Evolutionary conservation across 441 rosid species (phyloP).

Genomic region (Erysimum pusillum): DNA sequence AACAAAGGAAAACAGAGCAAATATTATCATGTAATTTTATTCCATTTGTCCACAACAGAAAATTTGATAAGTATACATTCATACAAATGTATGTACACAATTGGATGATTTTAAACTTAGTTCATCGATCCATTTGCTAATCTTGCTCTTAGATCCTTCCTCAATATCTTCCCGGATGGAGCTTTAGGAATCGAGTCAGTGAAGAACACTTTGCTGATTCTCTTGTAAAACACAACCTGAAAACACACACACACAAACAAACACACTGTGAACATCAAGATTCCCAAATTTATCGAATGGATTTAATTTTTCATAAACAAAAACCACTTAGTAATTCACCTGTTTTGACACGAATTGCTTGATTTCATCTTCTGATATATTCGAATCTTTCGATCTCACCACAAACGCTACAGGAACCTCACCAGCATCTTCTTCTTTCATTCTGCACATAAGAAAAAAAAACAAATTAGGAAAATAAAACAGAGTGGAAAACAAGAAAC

Average conservation of each 20-base stretch:
- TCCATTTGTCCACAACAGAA: not conserved
- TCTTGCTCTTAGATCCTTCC: slow-evolving; percentile 59
- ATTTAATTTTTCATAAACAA: not conserved
- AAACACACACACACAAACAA: slow-evolving; percentile 19
- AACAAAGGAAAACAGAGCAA: not conserved
- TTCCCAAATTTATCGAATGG: not conserved
- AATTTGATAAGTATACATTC: not conserved
- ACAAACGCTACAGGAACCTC: slow-evolving; percentile 67
- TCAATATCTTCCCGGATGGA: slow-evolving; percentile 65
- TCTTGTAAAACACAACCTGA: slow-evolving; percentile 66
- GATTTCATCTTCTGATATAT: slow-evolving; percentile 56
- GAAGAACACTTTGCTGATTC: slow-evolving; percentile 56
- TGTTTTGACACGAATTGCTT: slow-evolving; percentile 58
- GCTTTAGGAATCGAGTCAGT: slow-evolving; percentile 57
- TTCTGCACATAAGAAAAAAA: slow-evolving; percentile 35
- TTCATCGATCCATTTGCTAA: slow-evolving; percentile 40
- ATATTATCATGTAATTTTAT: not conserved
- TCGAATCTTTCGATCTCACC: slow-evolving; percentile 51
- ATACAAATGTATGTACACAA: not conserved
- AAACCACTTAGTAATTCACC: slow-evolving; percentile 27
- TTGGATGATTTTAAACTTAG: not conserved
- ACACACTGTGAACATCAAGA: not conserved
- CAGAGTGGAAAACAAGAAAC: not conserved
- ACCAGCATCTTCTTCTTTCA: slow-evolving; percentile 61
- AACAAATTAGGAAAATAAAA: not conserved